Percentiles rank a stretch among this genome's conserved stretches.
Evolutionary conservation across 768 basidiomycete species (phyloP).

Genomic region (Podaxis pistillaris): DNA sequence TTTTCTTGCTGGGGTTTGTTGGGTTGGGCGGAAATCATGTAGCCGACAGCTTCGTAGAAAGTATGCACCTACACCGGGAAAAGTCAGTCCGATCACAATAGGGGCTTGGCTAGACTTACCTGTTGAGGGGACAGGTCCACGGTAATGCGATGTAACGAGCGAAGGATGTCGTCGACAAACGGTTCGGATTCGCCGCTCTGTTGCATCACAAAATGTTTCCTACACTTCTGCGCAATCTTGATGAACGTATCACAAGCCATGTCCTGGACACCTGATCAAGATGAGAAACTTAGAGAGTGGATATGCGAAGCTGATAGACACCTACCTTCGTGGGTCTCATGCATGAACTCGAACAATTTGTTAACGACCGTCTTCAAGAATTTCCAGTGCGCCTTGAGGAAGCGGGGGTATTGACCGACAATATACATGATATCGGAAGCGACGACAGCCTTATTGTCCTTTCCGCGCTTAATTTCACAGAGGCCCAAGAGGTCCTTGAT

Average conservation of each 20-base stretch:
- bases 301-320: conserved; percentile 1
- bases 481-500: conserved; percentile 98
- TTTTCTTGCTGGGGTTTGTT: conserved; percentile 97
- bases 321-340: conserved; percentile 96
- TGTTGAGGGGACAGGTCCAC: conserved; percentile 93
- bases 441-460: conserved; percentile 99
- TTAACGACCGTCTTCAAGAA: conserved; percentile 99
- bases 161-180: conserved; percentile 96
- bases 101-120: conserved; percentile 26
- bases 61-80: conserved; percentile 68
- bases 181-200: conserved; percentile 97
- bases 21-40: conserved; percentile 99
- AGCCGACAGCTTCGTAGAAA: conserved; percentile 98
- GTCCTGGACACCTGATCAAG: conserved; percentile 84
- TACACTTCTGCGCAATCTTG: conserved; percentile 98
- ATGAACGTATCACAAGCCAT: conserved; percentile 99
- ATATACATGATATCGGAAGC: conserved; percentile 98
- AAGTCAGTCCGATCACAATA: conserved; percentile 20
- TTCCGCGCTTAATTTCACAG: conserved; percentile 97
- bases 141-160: conserved; percentile 89
- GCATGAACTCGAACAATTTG: conserved; percentile 99
- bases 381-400: conserved; percentile 99
- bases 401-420: conserved; percentile 98
- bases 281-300: background rate
- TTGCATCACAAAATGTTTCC: conserved; percentile 97